These are phyloP conservation scores for Cucumis sativus DNA, from an alignment of 306 rosid species.

Conservation along the genomic window DNA sequence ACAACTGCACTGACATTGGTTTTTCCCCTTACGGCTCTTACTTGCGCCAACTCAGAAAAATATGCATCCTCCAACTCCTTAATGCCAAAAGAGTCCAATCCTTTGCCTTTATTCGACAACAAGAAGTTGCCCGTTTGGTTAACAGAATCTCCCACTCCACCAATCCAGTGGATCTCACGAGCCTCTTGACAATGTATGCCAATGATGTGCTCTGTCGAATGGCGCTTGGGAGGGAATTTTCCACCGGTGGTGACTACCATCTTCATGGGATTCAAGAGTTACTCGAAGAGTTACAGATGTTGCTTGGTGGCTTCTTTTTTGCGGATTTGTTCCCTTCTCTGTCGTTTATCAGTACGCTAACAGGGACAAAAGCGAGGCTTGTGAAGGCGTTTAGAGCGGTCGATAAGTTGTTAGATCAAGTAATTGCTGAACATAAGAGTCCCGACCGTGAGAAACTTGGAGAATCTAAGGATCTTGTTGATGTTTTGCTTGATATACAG, in stretches of 20 bases:
- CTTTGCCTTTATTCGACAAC: slow-evolving; percentile 11
- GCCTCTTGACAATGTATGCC: slow-evolving; percentile 9
- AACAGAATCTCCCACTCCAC: neutral
- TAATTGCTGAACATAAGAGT: slow-evolving; percentile 15
- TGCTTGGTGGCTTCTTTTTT: slow-evolving; percentile 25
- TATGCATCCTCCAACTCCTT: slow-evolving; percentile 25
- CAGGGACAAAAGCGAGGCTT: slow-evolving; percentile 14
- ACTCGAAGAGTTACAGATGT: slow-evolving; percentile 15
- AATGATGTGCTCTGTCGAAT: slow-evolving; percentile 22
- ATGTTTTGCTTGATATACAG: slow-evolving; percentile 26
- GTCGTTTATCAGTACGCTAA: slow-evolving; percentile 15
- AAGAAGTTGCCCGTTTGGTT: slow-evolving; percentile 20
- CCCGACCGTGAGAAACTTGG: neutral
- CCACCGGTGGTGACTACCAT: neutral
- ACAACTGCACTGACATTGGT: slow-evolving; percentile 26
- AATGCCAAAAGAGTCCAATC: slow-evolving; percentile 22
- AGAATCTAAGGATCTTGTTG: slow-evolving; percentile 19
- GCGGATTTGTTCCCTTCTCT: slow-evolving; percentile 28
- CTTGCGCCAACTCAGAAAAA: slow-evolving; percentile 28
- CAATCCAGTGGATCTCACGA: slow-evolving; percentile 12
- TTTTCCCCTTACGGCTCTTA: slow-evolving; percentile 34
- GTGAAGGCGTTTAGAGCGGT: slow-evolving; percentile 7
- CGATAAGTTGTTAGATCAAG: slow-evolving; percentile 21
- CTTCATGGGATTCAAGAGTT: slow-evolving; percentile 9
- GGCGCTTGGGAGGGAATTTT: slow-evolving; percentile 26